Evolutionary conservation across 2,329 filamentous ascomycete genomes (phyloP).

Genomic region (Exophiala phaeomuriformis): DNA sequence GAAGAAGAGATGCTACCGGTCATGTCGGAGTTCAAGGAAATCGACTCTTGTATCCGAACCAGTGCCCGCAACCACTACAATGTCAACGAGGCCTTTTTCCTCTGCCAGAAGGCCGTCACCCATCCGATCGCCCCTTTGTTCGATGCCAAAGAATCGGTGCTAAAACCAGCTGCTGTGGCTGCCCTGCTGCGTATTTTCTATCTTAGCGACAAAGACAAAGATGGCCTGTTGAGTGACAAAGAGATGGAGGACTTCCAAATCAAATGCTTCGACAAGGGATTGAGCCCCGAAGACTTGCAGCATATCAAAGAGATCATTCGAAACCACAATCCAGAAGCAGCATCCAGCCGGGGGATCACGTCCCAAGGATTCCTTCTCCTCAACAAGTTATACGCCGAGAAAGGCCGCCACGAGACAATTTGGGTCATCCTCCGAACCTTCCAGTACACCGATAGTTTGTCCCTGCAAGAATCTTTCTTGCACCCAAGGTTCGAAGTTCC

Average conservation of each 20-base stretch:
- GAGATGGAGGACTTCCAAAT: constrained; percentile 88
- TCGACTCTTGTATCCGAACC: constrained; percentile 93
- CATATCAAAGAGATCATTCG: constrained; percentile 87
- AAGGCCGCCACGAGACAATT: constrained; percentile 94
- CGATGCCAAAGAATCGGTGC: constrained; percentile 80
- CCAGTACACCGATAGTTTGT: constrained; percentile 92
- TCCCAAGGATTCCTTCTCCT: constrained; percentile 77
- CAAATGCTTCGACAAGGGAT: constrained; percentile 83
- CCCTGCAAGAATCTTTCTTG: constrained; percentile 81
- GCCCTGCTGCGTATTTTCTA: constrained; percentile 90
- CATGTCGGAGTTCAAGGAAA: constrained; percentile 98
- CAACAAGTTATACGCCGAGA: constrained; percentile 95
- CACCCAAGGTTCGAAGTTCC: constrained; percentile 93
- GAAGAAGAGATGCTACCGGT: constrained; percentile 97
- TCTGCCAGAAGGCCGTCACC: constrained; percentile 96
- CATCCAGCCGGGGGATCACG: constrained; percentile 66
- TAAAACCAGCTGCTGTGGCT: constrained; percentile 83
- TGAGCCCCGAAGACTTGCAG: constrained; percentile 71
- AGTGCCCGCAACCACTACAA: constrained; percentile 89
- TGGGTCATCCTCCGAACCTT: constrained; percentile 96
- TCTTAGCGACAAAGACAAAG: constrained; percentile 91
- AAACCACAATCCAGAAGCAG: constrained; percentile 57
- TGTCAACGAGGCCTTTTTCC: constrained; percentile 92
- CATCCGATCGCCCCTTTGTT: constrained; percentile 95
- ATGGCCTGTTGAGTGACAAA: constrained; percentile 80